These are phyloP conservation scores for Emydomyces testavorans DNA, from an alignment of 2,329 filamentous ascomycete species.

Conservation along the genomic window DNA sequence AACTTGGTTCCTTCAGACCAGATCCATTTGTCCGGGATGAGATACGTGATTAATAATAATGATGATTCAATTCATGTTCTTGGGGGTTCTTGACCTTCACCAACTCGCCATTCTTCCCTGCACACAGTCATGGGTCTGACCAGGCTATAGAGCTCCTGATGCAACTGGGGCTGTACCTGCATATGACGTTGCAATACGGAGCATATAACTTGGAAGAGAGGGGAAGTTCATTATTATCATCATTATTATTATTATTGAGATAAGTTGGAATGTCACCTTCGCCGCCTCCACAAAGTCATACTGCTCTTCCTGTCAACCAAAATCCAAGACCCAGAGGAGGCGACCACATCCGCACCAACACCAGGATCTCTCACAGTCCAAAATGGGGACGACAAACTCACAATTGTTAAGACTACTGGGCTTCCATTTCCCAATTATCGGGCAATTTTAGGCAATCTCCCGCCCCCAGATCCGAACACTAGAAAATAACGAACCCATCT, in stretches of 20 bases:
- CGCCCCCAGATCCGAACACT: background rate
- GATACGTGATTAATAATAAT: slow-evolving; percentile 6
- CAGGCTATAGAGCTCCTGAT: slow-evolving; percentile 3
- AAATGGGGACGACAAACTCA: too few relatives aligned
- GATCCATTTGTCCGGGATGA: background rate
- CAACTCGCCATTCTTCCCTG: slow-evolving; percentile 1
- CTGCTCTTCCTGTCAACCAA: too few relatives aligned
- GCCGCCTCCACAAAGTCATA: background rate
- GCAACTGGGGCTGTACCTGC: slow-evolving; percentile 8
- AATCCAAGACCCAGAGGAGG: too few relatives aligned
- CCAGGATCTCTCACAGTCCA: too few relatives aligned
- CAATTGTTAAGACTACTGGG: background rate
- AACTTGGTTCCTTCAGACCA: too few relatives aligned
- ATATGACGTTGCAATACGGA: slow-evolving; percentile 6
- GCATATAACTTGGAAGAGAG: background rate
- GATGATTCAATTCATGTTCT: background rate
- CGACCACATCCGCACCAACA: too few relatives aligned
- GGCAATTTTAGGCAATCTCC: background rate
- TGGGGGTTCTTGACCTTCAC: background rate
- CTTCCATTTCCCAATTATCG: background rate
- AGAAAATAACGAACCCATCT: background rate
- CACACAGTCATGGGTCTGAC: background rate
- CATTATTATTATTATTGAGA: background rate
- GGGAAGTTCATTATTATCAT: background rate
- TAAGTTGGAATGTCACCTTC: too few relatives aligned